A percentile compares a stretch with the other conserved stretches of the same genome.
Conservation (phyloP, 2,329 filamentous ascomycete species). For the Dryadomyces quercus-mongolicae region DNA sequence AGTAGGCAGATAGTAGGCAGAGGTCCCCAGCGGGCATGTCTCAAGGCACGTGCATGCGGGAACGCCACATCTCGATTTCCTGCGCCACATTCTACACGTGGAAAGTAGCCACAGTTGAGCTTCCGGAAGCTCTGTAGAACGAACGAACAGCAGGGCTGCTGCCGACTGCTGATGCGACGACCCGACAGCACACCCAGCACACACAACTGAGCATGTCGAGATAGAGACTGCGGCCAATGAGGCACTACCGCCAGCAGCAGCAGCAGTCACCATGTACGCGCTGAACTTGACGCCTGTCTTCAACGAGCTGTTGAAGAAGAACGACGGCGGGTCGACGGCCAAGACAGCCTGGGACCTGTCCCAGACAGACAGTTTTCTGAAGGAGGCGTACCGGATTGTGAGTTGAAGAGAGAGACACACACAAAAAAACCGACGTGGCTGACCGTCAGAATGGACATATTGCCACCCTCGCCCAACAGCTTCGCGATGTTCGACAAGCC, state of each 20-base stretch:
- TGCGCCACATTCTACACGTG: background rate
- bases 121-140: background rate
- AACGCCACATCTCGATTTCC: background rate
- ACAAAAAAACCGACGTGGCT: too few relatives aligned
- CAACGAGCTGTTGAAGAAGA: constrained; percentile 50
- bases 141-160: background rate
- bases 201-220: background rate
- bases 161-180: background rate
- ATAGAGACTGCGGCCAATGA: background rate
- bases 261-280: constrained; percentile 13
- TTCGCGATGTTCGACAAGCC: constrained; percentile 72
- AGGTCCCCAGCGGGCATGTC: too few relatives aligned
- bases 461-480: constrained; percentile 62
- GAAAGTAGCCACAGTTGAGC: background rate
- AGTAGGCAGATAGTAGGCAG: too few relatives aligned
- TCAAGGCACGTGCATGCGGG: too few relatives aligned
- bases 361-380: constrained; percentile 72
- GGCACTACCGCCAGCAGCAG: background rate
- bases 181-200: background rate
- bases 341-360: constrained; percentile 29
- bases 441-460: constrained; percentile 67
- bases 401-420: constrained; percentile 19
- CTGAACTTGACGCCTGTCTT: constrained; percentile 56
- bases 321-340: constrained; percentile 5
- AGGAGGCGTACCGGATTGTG: constrained; percentile 90